Percentiles rank a stretch among this genome's conserved stretches.
These are phyloP conservation scores for Neurospora tetrasperma DNA, from an alignment of 495 filamentous ascomycete genomes.

Conservation along the genomic window DNA sequence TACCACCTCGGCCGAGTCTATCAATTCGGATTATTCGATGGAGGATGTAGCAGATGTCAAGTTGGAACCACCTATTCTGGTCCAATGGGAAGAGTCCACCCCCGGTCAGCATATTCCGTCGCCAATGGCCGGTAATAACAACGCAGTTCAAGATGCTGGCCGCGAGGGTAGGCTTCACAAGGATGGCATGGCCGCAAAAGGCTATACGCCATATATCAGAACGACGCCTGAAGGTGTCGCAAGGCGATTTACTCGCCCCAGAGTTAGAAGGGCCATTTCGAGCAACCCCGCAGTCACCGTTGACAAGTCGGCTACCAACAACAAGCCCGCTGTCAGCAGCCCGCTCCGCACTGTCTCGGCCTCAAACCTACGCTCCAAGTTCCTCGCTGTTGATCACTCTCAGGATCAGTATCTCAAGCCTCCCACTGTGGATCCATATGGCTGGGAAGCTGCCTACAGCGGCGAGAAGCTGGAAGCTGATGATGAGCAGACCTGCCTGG, in stretches of 20 bases:
- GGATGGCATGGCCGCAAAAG: conserved; percentile 47
- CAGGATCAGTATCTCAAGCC: conserved; percentile 11
- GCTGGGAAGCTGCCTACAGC: conserved; percentile 33
- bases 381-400: conserved; percentile 1
- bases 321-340: not conserved
- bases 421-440: conserved; percentile 32
- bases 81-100: conserved; percentile 38
- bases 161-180: conserved; percentile 23
- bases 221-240: conserved; percentile 11
- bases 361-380: conserved; percentile 32
- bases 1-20: conserved; percentile 9
- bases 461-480: conserved; percentile 22
- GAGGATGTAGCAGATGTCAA: conserved; percentile 8
- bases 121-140: conserved; percentile 18
- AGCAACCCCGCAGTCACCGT: not conserved
- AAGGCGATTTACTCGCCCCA: conserved; percentile 21
- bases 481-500: conserved; percentile 9
- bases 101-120: conserved; percentile 32
- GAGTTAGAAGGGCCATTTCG: conserved; percentile 13
- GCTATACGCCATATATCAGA: conserved; percentile 15
- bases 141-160: conserved; percentile 21
- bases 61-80: conserved; percentile 5
- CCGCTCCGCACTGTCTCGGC: conserved; percentile 28
- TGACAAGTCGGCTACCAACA: conserved; percentile 9
- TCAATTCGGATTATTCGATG: conserved; percentile 6